phyloP scores from a whole-genome alignment of 2,329 filamentous ascomycete genomes.

The Penicillium concentricum region DNA sequence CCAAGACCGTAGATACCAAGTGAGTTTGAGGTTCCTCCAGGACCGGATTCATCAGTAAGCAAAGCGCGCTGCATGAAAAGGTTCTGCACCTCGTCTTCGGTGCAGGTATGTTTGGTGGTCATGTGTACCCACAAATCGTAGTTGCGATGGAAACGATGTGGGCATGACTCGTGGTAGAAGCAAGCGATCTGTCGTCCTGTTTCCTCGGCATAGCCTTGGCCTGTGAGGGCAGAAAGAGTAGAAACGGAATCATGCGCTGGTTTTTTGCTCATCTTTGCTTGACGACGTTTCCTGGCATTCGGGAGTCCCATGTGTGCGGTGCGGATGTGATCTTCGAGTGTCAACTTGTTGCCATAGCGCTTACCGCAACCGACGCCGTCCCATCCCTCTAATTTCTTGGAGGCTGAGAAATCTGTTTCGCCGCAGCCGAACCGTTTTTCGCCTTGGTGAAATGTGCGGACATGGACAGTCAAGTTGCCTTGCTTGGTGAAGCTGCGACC shows the following conservation, averaged over 20 bases:
- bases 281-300: constrained; percentile 42
- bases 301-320: constrained; percentile 72
- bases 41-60: constrained; percentile 29
- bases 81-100: constrained; percentile 41
- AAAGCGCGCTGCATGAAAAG: constrained; percentile 43
- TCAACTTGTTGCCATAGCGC: constrained; percentile 72
- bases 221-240: constrained; percentile 53
- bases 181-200: constrained; percentile 53
- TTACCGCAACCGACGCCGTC: constrained; percentile 68
- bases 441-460: constrained; percentile 74
- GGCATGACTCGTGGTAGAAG: constrained; percentile 47
- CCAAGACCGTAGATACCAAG: constrained; percentile 41
- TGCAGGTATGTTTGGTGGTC: constrained; percentile 43
- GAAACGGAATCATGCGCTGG: constrained; percentile 22
- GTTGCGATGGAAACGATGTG: constrained; percentile 56
- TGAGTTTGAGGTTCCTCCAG: constrained; percentile 28
- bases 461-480: constrained; percentile 79
- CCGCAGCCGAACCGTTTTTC: constrained; percentile 76
- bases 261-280: constrained; percentile 28
- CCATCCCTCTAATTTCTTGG: constrained; percentile 64
- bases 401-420: constrained; percentile 58
- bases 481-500: constrained; percentile 75
- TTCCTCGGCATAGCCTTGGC: constrained; percentile 54
- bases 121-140: constrained; percentile 60
- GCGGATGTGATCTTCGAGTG: constrained; percentile 79